Evolutionary conservation across 768 basidiomycete species (phyloP), one percentile per base, ranked within the genome.

Genomic region (Termitomyces eurrhizus): DNA sequence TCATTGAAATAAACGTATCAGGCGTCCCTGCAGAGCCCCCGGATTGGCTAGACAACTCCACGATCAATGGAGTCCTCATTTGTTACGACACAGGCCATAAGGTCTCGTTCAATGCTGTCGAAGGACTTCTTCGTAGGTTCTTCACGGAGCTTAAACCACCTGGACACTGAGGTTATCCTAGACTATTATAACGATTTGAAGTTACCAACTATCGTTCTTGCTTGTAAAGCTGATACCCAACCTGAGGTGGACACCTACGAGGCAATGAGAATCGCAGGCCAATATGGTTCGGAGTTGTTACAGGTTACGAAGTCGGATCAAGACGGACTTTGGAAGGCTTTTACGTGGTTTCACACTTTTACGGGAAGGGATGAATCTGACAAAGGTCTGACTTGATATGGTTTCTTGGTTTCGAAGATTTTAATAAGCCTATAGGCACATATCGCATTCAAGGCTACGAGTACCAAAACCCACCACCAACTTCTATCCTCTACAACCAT

Each of bases 161-260:
- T 8, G 26, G 26, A 41, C 24, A 52, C 63, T 42, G 33, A 61
- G 26, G 36, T 62, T 66, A 51, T 62, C 63, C 48, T 66, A 93
- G 92, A 80, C 66, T 74, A 81, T 60, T 88, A 84, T 72, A 76
- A 74, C 66, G 75, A 79, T 55, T 74, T 84, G 68, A 82, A 81
- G 60, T 74, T 89, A 41, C 83, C 90, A 9, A 75, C 83, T 29
- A 80, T 96, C 49, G 89, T 93, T 13, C 77, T 98, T 14, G 93
- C 92, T 4, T 93, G 94, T 77, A 98, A 97, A 72, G 87, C 88
- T 6, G 92, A 96, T 68, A 75, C 89, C 21, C 78, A 78, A 21
- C 77, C 75, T 42, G 76, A 75, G 44, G 77, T 92, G n/a, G 80
- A 88, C 64, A 84, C 88, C 11, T 73, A 78, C 56, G 73, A 73